phyloP scores from a whole-genome alignment of 257 asterid species.

The Ajuga chamaepitys region DNA sequence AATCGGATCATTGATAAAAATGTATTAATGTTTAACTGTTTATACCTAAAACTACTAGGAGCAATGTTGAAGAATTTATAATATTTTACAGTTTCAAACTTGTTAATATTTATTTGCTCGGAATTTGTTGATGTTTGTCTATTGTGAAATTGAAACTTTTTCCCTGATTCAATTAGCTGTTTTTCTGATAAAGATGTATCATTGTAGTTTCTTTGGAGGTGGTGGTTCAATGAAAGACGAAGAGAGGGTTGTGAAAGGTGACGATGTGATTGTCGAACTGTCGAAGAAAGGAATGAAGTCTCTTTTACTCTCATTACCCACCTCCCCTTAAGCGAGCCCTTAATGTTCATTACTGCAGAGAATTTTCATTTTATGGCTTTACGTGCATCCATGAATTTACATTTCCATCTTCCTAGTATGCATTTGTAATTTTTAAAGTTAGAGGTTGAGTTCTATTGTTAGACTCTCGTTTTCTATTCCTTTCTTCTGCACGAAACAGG shows the following conservation, averaged over 20 bases:
- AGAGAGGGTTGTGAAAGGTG: slow-evolving; percentile 84
- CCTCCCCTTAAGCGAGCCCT: no score
- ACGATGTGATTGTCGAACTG: slow-evolving; percentile 74
- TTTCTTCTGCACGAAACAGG: slow-evolving; percentile 5
- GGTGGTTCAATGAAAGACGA: slow-evolving; percentile 92
- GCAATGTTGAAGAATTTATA: neutral
- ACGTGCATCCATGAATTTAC: no score
- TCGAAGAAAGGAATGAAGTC: neutral
- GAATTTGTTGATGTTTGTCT: neutral
- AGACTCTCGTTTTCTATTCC: neutral
- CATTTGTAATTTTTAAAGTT: neutral
- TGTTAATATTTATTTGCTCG: neutral
- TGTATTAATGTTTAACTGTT: no score
- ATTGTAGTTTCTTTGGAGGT: slow-evolving; percentile 79
- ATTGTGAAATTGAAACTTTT: slow-evolving; percentile 4
- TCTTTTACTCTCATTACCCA: no score
- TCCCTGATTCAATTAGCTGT: neutral
- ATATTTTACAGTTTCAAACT: neutral
- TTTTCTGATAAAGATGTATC: slow-evolving; percentile 16
- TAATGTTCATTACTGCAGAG: neutral
- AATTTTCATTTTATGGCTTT: neutral
- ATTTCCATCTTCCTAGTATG: neutral
- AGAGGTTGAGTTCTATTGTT: neutral
- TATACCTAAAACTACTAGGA: no score
- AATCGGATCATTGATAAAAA: no score